Conservation (phyloP, 2,329 filamentous ascomycete species). For the Colletotrichum sp. region DNA sequence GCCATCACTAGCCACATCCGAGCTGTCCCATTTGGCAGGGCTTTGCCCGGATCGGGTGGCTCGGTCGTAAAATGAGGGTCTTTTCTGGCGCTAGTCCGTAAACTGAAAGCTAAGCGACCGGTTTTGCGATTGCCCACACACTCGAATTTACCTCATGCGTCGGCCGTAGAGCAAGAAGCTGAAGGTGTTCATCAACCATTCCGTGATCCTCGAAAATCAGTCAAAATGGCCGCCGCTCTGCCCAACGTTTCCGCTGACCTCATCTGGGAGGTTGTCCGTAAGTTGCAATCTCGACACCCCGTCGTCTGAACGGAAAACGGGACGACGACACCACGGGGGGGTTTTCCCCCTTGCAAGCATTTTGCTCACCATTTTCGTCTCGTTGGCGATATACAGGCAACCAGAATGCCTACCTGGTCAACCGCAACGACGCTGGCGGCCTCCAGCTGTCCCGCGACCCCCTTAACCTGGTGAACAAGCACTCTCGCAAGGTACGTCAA, state of each 20-base stretch:
- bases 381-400: constrained; percentile 60
- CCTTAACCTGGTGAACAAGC: constrained; percentile 90
- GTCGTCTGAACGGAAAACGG: background rate
- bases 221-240: constrained; percentile 63
- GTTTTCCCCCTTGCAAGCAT: background rate
- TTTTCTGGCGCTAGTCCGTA: constrained; percentile 1
- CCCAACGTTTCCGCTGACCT: constrained; percentile 87
- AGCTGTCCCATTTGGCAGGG: background rate
- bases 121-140: constrained; percentile 39
- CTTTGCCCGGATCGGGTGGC: constrained; percentile 15
- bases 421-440: constrained; percentile 81
- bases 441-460: constrained; percentile 93
- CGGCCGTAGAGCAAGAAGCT: constrained; percentile 15
- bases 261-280: constrained; percentile 95
- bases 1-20: constrained; percentile 17
- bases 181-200: constrained; percentile 26
- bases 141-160: constrained; percentile 27
- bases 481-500: constrained; percentile 80
- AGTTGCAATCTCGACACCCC: constrained; percentile 46
- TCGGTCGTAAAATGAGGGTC: background rate
- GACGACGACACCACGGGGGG: background rate
- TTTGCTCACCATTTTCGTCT: background rate
- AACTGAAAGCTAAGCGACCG: constrained; percentile 33
- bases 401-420: constrained; percentile 91
- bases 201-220: constrained; percentile 38